phyloP scores from a whole-genome alignment of 768 basidiomycete genomes.

The Naganishia randhawae region DNA sequence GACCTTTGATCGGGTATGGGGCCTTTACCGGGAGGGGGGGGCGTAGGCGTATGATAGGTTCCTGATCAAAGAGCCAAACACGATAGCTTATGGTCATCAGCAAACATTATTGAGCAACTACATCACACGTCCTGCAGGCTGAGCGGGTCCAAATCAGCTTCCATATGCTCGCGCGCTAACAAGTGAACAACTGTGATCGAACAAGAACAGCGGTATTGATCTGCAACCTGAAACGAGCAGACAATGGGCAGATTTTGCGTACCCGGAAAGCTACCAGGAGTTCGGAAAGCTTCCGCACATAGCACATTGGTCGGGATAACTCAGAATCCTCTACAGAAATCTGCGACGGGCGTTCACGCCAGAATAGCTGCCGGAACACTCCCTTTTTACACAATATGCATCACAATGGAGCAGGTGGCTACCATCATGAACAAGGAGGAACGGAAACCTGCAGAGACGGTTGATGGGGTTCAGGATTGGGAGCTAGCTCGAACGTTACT shows the following conservation, averaged over 20 bases:
- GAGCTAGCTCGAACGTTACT: no score
- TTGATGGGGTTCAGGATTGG: background rate
- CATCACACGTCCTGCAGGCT: no score
- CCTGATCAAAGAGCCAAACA: no score
- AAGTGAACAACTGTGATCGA: background rate
- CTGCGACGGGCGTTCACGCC: no score
- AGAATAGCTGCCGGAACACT: no score
- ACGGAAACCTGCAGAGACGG: background rate
- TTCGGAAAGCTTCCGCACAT: background rate
- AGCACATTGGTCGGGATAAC: background rate
- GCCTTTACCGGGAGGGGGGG: no score
- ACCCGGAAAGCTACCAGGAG: background rate
- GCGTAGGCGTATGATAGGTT: no score
- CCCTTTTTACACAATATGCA: no score
- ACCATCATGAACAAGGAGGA: background rate
- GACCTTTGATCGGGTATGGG: no score
- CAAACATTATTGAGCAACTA: no score
- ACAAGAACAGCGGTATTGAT: background rate
- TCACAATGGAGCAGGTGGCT: background rate
- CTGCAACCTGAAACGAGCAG: conserved; percentile 3
- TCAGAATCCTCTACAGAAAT: background rate
- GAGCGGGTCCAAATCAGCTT: no score
- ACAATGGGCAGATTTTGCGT: background rate
- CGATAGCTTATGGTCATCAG: no score
- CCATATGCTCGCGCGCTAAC: background rate